Conservation (phyloP, 805 yeast species). For the Saturnispora sekii region DNA sequence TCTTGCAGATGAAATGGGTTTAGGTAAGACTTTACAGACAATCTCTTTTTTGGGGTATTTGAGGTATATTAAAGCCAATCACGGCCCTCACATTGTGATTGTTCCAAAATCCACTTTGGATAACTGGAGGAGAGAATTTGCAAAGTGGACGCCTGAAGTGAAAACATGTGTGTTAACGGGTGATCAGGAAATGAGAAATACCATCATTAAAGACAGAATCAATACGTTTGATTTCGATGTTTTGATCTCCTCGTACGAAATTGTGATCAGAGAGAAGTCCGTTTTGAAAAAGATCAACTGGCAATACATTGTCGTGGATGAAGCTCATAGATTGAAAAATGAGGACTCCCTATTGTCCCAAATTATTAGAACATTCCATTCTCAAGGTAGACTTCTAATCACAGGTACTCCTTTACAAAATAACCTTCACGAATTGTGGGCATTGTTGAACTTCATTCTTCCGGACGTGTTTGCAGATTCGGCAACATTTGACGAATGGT, state of each 20-base stretch:
- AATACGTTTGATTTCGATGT: slow-evolving; percentile 80
- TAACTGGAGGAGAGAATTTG: slow-evolving; percentile 93
- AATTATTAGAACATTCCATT: slow-evolving; percentile 80
- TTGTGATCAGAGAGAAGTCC: slow-evolving; percentile 83
- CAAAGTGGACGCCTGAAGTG: slow-evolving; percentile 94
- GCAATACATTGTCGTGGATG: slow-evolving; percentile 92
- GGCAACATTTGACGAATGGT: slow-evolving; percentile 87
- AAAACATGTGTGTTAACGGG: slow-evolving; percentile 82
- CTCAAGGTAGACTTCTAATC: slow-evolving; percentile 73
- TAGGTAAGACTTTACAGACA: slow-evolving; percentile 93
- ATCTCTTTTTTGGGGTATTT: slow-evolving; percentile 85
- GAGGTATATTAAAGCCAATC: slow-evolving; percentile 64
- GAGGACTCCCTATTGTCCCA: slow-evolving; percentile 89
- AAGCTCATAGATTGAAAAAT: slow-evolving; percentile 93
- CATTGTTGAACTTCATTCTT: slow-evolving; percentile 74
- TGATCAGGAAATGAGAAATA: slow-evolving; percentile 66
- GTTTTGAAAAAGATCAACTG: slow-evolving; percentile 74
- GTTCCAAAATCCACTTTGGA: slow-evolving; percentile 95
- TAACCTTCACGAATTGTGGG: slow-evolving; percentile 94
- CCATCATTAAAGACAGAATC: slow-evolving; percentile 48
- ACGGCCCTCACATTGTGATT: slow-evolving; percentile 85
- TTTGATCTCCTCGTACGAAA: slow-evolving; percentile 82
- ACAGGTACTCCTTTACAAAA: slow-evolving; percentile 97
- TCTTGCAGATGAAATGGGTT: slow-evolving; percentile 96
- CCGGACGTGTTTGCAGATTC: slow-evolving; percentile 96